Percentiles rank a stretch among this genome's conserved stretches.
phyloP scores from a whole-genome alignment of 257 asterid genomes.

The Lavandula angustifolia region DNA sequence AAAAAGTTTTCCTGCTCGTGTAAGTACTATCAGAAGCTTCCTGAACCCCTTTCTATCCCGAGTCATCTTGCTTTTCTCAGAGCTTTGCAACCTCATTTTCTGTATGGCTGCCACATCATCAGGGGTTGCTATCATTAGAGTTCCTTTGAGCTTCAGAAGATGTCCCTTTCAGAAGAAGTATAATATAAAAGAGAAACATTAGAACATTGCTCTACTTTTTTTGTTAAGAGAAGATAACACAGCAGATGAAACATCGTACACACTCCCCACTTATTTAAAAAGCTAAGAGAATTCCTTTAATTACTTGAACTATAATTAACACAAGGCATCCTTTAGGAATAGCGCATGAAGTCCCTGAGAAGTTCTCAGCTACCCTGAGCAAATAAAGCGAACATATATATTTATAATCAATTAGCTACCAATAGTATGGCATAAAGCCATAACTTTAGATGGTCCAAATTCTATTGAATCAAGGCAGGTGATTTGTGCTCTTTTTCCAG shows the following conservation, averaged over 20 bases:
- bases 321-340: constrained; percentile 4
- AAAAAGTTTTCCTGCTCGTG: constrained; percentile 79
- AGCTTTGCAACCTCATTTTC: constrained; percentile 74
- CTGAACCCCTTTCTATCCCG: constrained; percentile 85
- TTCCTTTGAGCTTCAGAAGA: constrained; percentile 87
- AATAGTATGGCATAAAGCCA: background rate
- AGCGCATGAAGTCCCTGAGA: constrained; percentile 10
- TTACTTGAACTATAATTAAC: background rate
- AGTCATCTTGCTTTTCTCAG: constrained; percentile 91
- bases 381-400: constrained; percentile 14
- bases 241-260: constrained; percentile 24
- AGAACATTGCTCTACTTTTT: constrained; percentile 27
- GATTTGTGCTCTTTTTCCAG: background rate
- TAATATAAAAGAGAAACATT: constrained; percentile 28
- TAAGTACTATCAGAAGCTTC: constrained; percentile 81
- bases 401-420: background rate
- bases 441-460: constrained; percentile 18
- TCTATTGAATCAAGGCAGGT: constrained; percentile 11
- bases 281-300: background rate
- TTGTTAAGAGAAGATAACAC: constrained; percentile 6
- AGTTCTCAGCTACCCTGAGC: constrained; percentile 7
- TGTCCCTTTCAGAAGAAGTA: constrained; percentile 66
- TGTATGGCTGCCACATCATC: constrained; percentile 89
- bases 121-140: constrained; percentile 88
- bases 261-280: background rate